Conservation (phyloP, 164 flowering plant species). For the Euptelea pleiosperma region DNA sequence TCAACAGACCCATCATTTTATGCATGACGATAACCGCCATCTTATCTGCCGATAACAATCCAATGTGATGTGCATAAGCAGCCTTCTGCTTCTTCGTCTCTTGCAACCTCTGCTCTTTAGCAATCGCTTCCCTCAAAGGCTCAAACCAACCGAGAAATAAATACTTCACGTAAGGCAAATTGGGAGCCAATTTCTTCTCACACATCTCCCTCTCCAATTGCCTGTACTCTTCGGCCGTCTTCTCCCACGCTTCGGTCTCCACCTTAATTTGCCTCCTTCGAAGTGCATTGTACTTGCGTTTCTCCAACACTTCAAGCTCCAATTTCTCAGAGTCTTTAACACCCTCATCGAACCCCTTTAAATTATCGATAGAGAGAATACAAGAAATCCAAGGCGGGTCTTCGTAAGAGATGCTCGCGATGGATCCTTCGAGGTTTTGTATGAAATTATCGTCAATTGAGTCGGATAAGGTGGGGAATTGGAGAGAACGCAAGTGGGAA, state of each 20-base stretch:
- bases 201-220: constrained; percentile 77
- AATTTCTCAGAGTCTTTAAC: constrained; percentile 16
- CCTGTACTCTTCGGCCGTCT: constrained; percentile 67
- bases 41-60: constrained; percentile 73
- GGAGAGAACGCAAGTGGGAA: constrained; percentile 24
- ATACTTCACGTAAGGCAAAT: constrained; percentile 70
- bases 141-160: constrained; percentile 88
- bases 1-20: constrained; percentile 79
- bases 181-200: constrained; percentile 74
- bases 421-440: constrained; percentile 19
- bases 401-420: constrained; percentile 40
- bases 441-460: constrained; percentile 29
- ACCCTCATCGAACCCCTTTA: constrained; percentile 23
- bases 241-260: constrained; percentile 93
- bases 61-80: constrained; percentile 58
- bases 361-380: constrained; percentile 20
- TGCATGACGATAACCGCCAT: constrained; percentile 97
- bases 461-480: constrained; percentile 34
- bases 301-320: constrained; percentile 39
- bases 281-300: constrained; percentile 45
- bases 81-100: constrained; percentile 48
- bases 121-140: constrained; percentile 71
- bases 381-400: constrained; percentile 76
- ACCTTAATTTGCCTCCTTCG: constrained; percentile 74
- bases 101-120: constrained; percentile 54